phyloP scores from a whole-genome alignment of 116 monocot species.

The Trichopus zeylanicus region DNA sequence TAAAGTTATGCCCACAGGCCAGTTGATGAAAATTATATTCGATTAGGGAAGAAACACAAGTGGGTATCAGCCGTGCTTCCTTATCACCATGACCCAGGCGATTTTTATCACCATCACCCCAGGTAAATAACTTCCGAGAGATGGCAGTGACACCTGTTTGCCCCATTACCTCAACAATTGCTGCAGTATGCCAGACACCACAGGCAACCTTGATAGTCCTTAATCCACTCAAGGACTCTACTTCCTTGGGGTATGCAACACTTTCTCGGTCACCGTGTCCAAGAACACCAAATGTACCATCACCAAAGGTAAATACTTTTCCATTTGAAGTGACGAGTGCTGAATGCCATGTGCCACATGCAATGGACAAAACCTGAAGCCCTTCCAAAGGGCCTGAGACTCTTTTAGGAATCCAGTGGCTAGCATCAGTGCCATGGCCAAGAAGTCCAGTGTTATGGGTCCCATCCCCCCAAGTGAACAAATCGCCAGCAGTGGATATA shows the following conservation, averaged over 20 bases:
- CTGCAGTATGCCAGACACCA: slow-evolving; percentile 85
- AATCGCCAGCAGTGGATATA: slow-evolving; percentile 46
- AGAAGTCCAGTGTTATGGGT: slow-evolving; percentile 66
- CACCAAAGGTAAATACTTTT: slow-evolving; percentile 71
- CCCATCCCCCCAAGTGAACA: slow-evolving; percentile 85
- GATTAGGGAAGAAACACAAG: slow-evolving; percentile 71
- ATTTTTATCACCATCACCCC: slow-evolving; percentile 86
- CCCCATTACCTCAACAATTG: slow-evolving; percentile 67
- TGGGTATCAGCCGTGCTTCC: slow-evolving; percentile 55
- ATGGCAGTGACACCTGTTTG: slow-evolving; percentile 49
- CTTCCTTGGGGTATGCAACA: slow-evolving; percentile 51
- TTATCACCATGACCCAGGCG: slow-evolving; percentile 75
- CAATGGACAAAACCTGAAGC: slow-evolving; percentile 44
- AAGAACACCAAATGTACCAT: slow-evolving; percentile 71
- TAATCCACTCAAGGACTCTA: slow-evolving; percentile 65
- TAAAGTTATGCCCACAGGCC: slow-evolving; percentile 77
- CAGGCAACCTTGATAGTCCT: slow-evolving; percentile 74
- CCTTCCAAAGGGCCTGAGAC: slow-evolving; percentile 63
- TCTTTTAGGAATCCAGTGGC: slow-evolving; percentile 84
- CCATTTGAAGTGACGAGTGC: slow-evolving; percentile 51
- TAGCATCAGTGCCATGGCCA: slow-evolving; percentile 62
- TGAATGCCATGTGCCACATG: slow-evolving; percentile 79
- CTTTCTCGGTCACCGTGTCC: slow-evolving; percentile 72
- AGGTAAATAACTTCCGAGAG: slow-evolving; percentile 76
- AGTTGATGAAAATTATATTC: slow-evolving; percentile 73